These are phyloP conservation scores for Aspergillus sp. DNA, from an alignment of 2,329 filamentous ascomycete species.

Conservation along the genomic window DNA sequence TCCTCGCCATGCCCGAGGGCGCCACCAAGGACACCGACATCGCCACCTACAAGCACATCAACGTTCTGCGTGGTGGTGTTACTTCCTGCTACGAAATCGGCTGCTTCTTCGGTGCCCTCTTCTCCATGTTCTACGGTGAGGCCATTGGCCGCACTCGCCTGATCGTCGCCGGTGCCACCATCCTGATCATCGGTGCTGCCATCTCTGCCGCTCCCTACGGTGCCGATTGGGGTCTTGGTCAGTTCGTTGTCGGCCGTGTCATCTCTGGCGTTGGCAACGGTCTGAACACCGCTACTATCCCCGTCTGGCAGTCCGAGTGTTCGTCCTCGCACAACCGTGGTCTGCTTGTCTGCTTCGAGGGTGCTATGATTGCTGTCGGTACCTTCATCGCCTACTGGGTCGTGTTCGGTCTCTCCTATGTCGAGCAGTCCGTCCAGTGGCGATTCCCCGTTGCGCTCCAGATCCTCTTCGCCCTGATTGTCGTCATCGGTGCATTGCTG, in stretches of 20 bases:
- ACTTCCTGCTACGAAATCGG: constrained; percentile 55
- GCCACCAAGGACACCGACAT: constrained; percentile 31
- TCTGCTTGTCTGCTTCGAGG: constrained; percentile 35
- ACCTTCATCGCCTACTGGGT: constrained; percentile 38
- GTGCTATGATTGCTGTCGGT: constrained; percentile 33
- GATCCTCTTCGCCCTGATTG: constrained; percentile 39
- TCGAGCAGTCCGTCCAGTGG: constrained; percentile 38
- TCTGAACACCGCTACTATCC: constrained; percentile 41
- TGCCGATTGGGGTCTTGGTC: constrained; percentile 31
- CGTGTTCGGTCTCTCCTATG: constrained; percentile 35
- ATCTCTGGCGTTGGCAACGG: constrained; percentile 41
- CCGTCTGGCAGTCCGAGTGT: constrained; percentile 41
- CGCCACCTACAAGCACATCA: constrained; percentile 17
- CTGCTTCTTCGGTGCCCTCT: constrained; percentile 35
- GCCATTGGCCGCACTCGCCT: constrained; percentile 39
- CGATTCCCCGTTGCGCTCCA: constrained; percentile 50
- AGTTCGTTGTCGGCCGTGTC: constrained; percentile 42
- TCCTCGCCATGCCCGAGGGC: constrained; percentile 14
- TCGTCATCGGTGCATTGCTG: constrained; percentile 20
- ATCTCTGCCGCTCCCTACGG: constrained; percentile 26
- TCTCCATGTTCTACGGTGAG: constrained; percentile 30
- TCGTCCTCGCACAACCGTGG: constrained; percentile 34
- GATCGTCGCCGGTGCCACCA: constrained; percentile 55
- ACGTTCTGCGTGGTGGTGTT: constrained; percentile 53
- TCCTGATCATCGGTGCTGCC: constrained; percentile 39